These are phyloP conservation scores for Psilocybe mexicana DNA, from an alignment of 1,284 basidiomycete genomes.

Conservation along the genomic window DNA sequence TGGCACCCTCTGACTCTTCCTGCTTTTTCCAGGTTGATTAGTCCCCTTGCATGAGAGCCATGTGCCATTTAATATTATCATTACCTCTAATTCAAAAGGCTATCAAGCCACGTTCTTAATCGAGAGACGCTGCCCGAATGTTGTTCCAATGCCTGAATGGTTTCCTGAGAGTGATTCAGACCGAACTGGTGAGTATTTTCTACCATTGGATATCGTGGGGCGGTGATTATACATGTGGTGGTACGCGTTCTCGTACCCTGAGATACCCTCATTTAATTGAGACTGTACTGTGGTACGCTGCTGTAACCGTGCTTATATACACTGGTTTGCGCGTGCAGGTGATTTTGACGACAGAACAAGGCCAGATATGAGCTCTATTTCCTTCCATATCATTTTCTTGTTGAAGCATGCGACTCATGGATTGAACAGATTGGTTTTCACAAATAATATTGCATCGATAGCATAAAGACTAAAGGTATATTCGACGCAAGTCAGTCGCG, in stretches of 20 bases:
- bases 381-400: constrained; percentile 3
- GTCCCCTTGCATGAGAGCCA: constrained; percentile 70
- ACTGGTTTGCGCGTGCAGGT: constrained; percentile 50
- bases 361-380: constrained; percentile 71
- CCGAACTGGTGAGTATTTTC: constrained; percentile 30
- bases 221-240: constrained; percentile 74
- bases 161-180: background rate
- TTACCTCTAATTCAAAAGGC: constrained; percentile 24
- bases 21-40: constrained; percentile 69
- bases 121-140: background rate
- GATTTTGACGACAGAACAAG: constrained; percentile 63
- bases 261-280: constrained; percentile 28
- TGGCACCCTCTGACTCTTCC: constrained; percentile 18
- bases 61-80: constrained; percentile 22
- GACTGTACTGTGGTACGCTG: constrained; percentile 19
- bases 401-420: constrained; percentile 3
- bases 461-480: constrained; percentile 47
- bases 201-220: constrained; percentile 13
- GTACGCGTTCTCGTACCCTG: constrained; percentile 41
- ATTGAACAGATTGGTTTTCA: background rate
- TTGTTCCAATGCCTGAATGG: background rate
- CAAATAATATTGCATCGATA: background rate
- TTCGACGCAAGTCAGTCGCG: constrained; percentile 66
- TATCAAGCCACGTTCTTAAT: constrained; percentile 5
- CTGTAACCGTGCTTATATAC: constrained; percentile 45